Conservation (phyloP, 176 grass and related monocot genomes). For the Oryza meyeriana region DNA sequence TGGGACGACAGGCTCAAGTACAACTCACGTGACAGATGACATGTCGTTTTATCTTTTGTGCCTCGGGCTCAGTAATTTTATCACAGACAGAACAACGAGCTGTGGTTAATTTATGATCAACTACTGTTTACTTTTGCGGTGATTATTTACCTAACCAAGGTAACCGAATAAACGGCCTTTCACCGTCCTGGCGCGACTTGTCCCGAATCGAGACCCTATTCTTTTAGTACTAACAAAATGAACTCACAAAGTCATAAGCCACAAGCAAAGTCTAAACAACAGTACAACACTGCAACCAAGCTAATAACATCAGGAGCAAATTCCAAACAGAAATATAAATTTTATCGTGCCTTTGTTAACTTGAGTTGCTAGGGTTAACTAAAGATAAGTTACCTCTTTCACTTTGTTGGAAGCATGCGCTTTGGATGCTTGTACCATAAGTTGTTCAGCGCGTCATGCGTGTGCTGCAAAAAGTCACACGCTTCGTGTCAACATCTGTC, state of each 20-base stretch:
- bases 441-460: not conserved
- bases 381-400: not conserved
- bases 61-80: constrained; percentile 17
- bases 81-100: not conserved
- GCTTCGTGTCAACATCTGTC: not conserved
- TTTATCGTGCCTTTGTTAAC: not conserved
- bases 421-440: constrained; percentile 18
- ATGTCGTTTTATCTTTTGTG: constrained; percentile 18
- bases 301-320: not conserved
- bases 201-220: not conserved
- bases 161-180: constrained; percentile 51
- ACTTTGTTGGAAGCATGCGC: constrained; percentile 14
- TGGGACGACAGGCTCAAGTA: constrained; percentile 29
- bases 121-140: not conserved
- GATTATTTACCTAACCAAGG: constrained; percentile 16
- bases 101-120: not conserved
- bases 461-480: not conserved
- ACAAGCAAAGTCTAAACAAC: not conserved
- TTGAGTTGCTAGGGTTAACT: not conserved
- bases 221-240: not conserved
- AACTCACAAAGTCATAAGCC: not conserved
- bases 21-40: constrained; percentile 37
- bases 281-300: not conserved
- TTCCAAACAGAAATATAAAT: constrained; percentile 14
- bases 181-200: constrained; percentile 24